Percentiles rank a stretch among this genome's conserved stretches.
Conservation (phyloP, 192 early-diverging fungal species). For the Paraglomus occultum region DNA sequence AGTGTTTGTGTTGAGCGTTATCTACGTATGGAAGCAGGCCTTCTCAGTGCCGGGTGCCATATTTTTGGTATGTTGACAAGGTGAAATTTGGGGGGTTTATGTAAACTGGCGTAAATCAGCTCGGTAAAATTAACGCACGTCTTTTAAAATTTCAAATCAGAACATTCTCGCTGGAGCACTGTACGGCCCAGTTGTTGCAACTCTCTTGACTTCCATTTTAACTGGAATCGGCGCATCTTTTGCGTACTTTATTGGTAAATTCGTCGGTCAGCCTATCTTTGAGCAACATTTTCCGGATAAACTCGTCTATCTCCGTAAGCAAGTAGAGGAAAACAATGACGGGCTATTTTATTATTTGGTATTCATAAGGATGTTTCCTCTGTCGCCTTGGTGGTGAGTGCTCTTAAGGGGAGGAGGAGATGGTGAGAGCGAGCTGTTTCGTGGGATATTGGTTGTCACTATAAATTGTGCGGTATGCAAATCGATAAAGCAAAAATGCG, state of each 20-base stretch:
- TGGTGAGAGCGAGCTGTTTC: too few relatives aligned
- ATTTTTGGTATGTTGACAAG: conserved; percentile 37
- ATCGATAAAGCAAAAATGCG: background rate
- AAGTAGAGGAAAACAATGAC: conserved; percentile 35
- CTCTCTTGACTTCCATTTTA: conserved; percentile 36
- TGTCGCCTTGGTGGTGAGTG: conserved; percentile 54
- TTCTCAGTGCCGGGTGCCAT: conserved; percentile 58
- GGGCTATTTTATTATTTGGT: conserved; percentile 51
- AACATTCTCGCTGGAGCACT: conserved; percentile 43
- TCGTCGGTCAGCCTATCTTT: conserved; percentile 38
- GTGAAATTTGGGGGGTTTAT: background rate
- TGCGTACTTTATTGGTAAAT: conserved; percentile 43
- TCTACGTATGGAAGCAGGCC: conserved; percentile 58
- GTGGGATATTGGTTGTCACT: too few relatives aligned
- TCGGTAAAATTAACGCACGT: conserved; percentile 1
- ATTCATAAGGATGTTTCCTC: conserved; percentile 51
- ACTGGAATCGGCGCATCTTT: conserved; percentile 37
- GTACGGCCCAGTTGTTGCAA: conserved; percentile 41
- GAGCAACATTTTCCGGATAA: conserved; percentile 37
- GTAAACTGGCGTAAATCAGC: background rate
- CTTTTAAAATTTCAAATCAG: conserved; percentile 20
- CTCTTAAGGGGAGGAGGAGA: background rate
- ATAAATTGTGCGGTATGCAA: too few relatives aligned
- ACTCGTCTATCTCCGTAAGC: conserved; percentile 35
- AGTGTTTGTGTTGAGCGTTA: conserved; percentile 40